Percentiles rank a stretch among this genome's conserved stretches.
Conservation (phyloP, 805 yeast genomes). For the Saccharomycopsis vini region DNA sequence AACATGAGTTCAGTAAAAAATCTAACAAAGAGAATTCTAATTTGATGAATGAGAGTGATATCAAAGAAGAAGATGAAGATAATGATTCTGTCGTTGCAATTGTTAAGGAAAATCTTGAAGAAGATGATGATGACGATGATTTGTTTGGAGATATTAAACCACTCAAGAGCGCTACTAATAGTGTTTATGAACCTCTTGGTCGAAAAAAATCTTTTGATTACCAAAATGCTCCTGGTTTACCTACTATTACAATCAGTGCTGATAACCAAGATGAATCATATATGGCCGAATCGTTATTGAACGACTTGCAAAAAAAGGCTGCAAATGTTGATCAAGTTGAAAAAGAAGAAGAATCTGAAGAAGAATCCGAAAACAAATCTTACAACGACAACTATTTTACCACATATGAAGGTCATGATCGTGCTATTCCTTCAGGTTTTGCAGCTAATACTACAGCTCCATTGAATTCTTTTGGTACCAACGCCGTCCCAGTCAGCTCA, state of each 20-base stretch:
- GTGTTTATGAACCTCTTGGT: neutral
- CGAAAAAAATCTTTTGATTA: neutral
- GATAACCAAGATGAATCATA: neutral
- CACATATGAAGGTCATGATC: neutral
- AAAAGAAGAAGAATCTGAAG: too few relatives aligned
- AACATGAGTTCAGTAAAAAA: too few relatives aligned
- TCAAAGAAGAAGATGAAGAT: neutral
- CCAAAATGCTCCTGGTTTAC: slow-evolving; percentile 4
- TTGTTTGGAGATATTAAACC: slow-evolving; percentile 10
- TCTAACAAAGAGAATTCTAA: neutral
- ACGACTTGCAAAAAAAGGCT: slow-evolving; percentile 5
- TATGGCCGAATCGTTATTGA: slow-evolving; percentile 2
- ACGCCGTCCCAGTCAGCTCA: neutral
- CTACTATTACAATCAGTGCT: slow-evolving; percentile 10
- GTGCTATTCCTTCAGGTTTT: slow-evolving; percentile 1
- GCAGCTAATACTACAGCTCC: slow-evolving; percentile 8
- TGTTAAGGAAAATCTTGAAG: too few relatives aligned
- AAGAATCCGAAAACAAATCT: neutral
- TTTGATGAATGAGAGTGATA: neutral
- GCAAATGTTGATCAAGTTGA: too few relatives aligned
- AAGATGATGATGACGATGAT: slow-evolving; percentile 10
- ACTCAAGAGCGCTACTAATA: slow-evolving; percentile 4
- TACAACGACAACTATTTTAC: neutral
- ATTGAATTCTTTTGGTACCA: neutral
- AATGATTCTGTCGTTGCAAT: too few relatives aligned